phyloP scores from a whole-genome alignment of 129 eudicot genomes.

The Pulicaria dysenterica region DNA sequence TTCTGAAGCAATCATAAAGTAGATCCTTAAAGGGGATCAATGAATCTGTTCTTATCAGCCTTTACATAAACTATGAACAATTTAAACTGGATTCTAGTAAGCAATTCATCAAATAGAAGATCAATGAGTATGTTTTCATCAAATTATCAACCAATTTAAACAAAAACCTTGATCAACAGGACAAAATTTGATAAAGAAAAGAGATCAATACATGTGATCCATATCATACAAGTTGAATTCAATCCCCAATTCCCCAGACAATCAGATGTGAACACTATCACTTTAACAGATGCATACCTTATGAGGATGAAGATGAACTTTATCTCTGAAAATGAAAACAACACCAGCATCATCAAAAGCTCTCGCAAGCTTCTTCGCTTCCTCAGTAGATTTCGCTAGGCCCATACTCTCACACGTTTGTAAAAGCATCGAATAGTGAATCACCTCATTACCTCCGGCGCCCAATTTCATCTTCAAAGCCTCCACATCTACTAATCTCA shows the following conservation, averaged over 20 bases:
- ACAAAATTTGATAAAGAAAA: too few relatives aligned
- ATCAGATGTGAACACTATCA: neutral
- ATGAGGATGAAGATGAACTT: slow-evolving; percentile 81
- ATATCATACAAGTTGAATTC: too few relatives aligned
- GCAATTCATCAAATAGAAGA: too few relatives aligned
- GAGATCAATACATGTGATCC: too few relatives aligned
- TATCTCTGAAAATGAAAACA: slow-evolving; percentile 65
- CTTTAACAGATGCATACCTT: slow-evolving; percentile 41
- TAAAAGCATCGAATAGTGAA: slow-evolving; percentile 56
- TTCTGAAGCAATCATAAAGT: neutral
- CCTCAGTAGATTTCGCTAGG: slow-evolving; percentile 54
- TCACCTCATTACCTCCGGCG: slow-evolving; percentile 58
- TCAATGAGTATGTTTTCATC: too few relatives aligned
- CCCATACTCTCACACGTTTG: slow-evolving; percentile 58
- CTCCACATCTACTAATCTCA: slow-evolving; percentile 72
- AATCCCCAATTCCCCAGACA: neutral
- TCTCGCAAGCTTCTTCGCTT: slow-evolving; percentile 63
- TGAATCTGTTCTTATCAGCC: too few relatives aligned
- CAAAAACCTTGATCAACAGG: too few relatives aligned
- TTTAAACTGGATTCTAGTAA: too few relatives aligned
- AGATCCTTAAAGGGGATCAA: neutral
- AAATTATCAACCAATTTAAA: too few relatives aligned
- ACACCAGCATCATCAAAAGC: slow-evolving; percentile 81
- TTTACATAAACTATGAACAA: too few relatives aligned
- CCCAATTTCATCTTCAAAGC: slow-evolving; percentile 67